Conservation (phyloP, 495 filamentous ascomycete species). For the Glonium stellatum region DNA sequence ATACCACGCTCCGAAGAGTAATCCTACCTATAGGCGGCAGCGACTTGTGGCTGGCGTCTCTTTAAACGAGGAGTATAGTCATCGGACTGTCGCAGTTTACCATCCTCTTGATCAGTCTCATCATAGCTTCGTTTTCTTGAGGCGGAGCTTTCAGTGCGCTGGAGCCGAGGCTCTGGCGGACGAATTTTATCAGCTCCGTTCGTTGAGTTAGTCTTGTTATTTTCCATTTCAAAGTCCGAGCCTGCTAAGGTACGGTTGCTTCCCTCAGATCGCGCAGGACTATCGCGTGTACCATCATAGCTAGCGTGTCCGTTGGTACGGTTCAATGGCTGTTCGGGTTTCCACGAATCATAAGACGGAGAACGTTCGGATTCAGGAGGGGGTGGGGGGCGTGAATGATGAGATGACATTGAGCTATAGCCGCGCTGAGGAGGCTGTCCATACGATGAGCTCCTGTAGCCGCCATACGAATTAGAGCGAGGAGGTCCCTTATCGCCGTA, state of each 20-base stretch:
- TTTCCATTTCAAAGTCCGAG: constrained; percentile 30
- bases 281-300: constrained; percentile 15
- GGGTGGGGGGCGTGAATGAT: constrained; percentile 18
- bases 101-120: constrained; percentile 27
- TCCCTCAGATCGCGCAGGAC: constrained; percentile 27
- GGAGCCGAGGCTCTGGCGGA: constrained; percentile 4
- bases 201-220: constrained; percentile 6
- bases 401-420: constrained; percentile 19
- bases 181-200: constrained; percentile 3
- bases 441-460: constrained; percentile 10
- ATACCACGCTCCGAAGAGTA: not conserved
- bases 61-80: constrained; percentile 27
- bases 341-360: constrained; percentile 21
- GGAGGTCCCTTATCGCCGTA: constrained; percentile 5
- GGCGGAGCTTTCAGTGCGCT: constrained; percentile 21
- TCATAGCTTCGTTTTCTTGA: constrained; percentile 32
- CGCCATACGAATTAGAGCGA: constrained; percentile 22
- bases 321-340: constrained; percentile 4
- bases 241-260: constrained; percentile 32
- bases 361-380: constrained; percentile 11
- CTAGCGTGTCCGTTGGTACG: constrained; percentile 6
- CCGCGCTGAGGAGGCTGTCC: constrained; percentile 11
- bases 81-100: constrained; percentile 24
- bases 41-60: constrained; percentile 28
- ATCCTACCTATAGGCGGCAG: constrained; percentile 24